phyloP scores from a whole-genome alignment of 2,329 filamentous ascomycete genomes.

The Epichloe bromicola region DNA sequence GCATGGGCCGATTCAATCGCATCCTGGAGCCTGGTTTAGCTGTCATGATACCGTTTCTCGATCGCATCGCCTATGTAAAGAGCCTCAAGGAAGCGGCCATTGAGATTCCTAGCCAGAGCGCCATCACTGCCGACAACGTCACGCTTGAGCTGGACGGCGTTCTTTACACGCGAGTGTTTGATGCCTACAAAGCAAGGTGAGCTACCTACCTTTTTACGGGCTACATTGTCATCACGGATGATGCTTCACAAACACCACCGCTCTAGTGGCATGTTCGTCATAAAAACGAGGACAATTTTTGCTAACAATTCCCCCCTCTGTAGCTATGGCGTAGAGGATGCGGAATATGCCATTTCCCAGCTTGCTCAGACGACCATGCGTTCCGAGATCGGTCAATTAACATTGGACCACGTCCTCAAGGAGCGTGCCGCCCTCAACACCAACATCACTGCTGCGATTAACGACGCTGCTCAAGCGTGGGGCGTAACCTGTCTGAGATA shows the following conservation, averaged over 20 bases:
- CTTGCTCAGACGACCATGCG: slow-evolving; percentile 98
- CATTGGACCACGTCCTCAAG: slow-evolving; percentile 93
- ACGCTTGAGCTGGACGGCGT: slow-evolving; percentile 94
- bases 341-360: slow-evolving; percentile 96
- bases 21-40: slow-evolving; percentile 88
- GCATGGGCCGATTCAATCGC: slow-evolving; percentile 94
- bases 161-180: slow-evolving; percentile 88
- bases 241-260: neutral
- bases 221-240: too few species aligned
- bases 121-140: slow-evolving; percentile 97
- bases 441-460: slow-evolving; percentile 98
- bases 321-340: slow-evolving; percentile 95
- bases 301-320: neutral
- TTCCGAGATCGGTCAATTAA: slow-evolving; percentile 91
- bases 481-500: slow-evolving; percentile 92
- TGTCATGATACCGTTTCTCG: slow-evolving; percentile 76
- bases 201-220: slow-evolving; percentile 11
- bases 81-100: slow-evolving; percentile 91
- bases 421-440: slow-evolving; percentile 92
- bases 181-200: slow-evolving; percentile 93
- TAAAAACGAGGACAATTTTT: too few species aligned
- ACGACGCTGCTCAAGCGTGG: slow-evolving; percentile 94
- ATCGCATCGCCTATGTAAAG: slow-evolving; percentile 96
- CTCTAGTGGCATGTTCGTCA: neutral
- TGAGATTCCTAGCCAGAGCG: slow-evolving; percentile 94